These are phyloP conservation scores for Cercospora sp. DNA, from an alignment of 2,329 filamentous ascomycete species.

Conservation along the genomic window DNA sequence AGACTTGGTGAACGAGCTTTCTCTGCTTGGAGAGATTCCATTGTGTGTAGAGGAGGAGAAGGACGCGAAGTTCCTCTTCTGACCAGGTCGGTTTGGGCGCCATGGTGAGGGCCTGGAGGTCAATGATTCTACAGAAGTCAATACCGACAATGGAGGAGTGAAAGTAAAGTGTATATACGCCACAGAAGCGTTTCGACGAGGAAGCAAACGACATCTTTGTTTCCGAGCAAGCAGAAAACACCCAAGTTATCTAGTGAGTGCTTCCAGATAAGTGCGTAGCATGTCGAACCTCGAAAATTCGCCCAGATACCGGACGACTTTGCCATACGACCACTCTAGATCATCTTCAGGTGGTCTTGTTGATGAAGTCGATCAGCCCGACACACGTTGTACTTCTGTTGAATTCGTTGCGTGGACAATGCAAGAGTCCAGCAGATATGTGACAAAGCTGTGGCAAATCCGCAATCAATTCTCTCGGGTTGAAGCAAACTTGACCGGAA, in stretches of 20 bases:
- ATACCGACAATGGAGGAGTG: background rate
- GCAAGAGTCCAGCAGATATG: background rate
- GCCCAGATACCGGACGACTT: background rate
- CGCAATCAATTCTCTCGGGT: background rate
- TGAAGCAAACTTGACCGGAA: background rate
- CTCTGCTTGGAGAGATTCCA: background rate
- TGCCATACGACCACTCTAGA: background rate
- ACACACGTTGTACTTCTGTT: background rate
- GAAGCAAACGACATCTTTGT: background rate
- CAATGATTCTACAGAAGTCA: background rate
- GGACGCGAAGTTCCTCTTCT: background rate
- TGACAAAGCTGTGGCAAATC: background rate
- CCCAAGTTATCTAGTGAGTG: background rate
- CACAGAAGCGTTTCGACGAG: background rate
- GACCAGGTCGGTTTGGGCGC: background rate
- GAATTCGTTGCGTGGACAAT: background rate
- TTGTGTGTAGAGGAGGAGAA: background rate
- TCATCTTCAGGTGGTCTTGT: background rate
- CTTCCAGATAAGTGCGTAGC: background rate
- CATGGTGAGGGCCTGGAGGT: background rate
- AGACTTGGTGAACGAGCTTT: background rate
- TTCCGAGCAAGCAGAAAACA: background rate
- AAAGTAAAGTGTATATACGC: background rate
- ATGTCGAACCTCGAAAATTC: background rate
- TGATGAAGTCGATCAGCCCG: background rate